Evolutionary conservation across 2,329 filamentous ascomycete species (phyloP).

Genomic region (Fusarium miscanthi): DNA sequence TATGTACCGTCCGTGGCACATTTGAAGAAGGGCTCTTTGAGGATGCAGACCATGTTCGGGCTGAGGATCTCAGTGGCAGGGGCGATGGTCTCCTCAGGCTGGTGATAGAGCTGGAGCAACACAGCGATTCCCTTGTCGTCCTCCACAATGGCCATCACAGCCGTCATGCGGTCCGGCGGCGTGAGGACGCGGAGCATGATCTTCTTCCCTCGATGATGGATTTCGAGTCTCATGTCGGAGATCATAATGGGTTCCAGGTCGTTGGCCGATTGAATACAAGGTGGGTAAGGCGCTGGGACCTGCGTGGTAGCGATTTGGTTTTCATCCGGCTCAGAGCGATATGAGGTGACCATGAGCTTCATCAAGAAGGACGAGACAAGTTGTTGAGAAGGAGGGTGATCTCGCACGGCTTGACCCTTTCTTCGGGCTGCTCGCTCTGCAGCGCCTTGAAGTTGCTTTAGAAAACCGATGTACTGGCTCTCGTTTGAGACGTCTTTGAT

Average conservation of each 20-base stretch:
- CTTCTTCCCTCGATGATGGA: neutral
- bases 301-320: neutral
- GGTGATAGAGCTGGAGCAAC: neutral
- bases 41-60: neutral
- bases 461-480: neutral
- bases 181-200: neutral
- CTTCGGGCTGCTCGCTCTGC: neutral
- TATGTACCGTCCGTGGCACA: neutral
- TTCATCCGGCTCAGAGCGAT: neutral
- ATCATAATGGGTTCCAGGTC: neutral
- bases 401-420: neutral
- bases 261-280: neutral
- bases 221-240: neutral
- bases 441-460: neutral
- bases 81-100: neutral
- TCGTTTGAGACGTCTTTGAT: constrained; percentile 4
- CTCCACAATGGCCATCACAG: neutral
- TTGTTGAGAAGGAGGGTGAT: neutral
- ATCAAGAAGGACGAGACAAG: neutral
- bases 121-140: neutral
- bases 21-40: constrained; percentile 6
- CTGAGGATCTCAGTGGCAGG: neutral
- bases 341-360: neutral
- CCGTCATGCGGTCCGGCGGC: neutral
- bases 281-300: neutral